Evolutionary conservation across 495 filamentous ascomycete species (phyloP).

Genomic region (Daldinia vernicosa): DNA sequence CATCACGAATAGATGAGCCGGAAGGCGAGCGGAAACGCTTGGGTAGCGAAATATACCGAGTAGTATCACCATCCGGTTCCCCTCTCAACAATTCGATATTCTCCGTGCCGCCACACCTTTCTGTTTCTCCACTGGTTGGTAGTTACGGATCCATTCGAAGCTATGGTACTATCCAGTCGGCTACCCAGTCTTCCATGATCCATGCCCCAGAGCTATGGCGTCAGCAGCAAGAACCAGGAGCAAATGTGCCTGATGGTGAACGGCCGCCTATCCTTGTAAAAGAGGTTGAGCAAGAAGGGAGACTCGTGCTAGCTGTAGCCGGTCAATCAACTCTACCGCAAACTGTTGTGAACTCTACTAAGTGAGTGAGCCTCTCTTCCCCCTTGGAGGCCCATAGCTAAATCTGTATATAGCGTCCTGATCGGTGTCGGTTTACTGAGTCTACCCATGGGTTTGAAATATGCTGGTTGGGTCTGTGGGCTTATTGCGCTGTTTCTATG

Average conservation of each 20-base stretch:
- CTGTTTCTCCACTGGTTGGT: conserved; percentile 68
- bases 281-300: conserved; percentile 88
- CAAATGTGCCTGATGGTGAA: conserved; percentile 65
- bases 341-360: conserved; percentile 96
- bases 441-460: conserved; percentile 87
- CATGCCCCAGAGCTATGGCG: conserved; percentile 76
- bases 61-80: conserved; percentile 44
- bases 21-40: conserved; percentile 55
- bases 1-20: conserved; percentile 46
- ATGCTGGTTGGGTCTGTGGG: conserved; percentile 91
- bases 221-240: conserved; percentile 68
- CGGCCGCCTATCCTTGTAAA: conserved; percentile 83
- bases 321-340: conserved; percentile 95
- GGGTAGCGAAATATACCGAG: conserved; percentile 48
- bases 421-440: conserved; percentile 91
- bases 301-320: conserved; percentile 79
- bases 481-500: conserved; percentile 76
- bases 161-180: conserved; percentile 76
- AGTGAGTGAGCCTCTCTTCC: conserved; percentile 51
- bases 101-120: conserved; percentile 67
- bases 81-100: conserved; percentile 61
- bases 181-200: conserved; percentile 73
- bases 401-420: conserved; percentile 63
- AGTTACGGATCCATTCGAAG: conserved; percentile 71
- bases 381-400: conserved; percentile 20